Conservation (phyloP, 257 asterid genomes). For the Oldenlandia corymbosa region DNA sequence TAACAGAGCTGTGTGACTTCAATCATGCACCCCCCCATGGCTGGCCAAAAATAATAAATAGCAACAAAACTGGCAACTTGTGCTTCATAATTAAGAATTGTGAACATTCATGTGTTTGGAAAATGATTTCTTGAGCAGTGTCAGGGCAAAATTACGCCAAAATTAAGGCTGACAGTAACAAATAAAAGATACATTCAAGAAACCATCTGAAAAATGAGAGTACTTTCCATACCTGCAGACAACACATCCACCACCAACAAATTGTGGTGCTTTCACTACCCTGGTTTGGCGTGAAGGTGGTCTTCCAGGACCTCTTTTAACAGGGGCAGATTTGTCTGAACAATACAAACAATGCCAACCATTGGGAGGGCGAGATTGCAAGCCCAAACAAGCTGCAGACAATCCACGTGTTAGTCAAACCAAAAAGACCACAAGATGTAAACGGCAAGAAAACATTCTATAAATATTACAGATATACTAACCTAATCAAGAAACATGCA, state of each 20-base stretch:
- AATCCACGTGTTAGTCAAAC: conserved; percentile 9
- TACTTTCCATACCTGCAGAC: conserved; percentile 76
- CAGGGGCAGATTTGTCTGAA: conserved; percentile 55
- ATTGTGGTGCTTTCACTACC: conserved; percentile 84
- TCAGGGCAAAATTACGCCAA: neutral
- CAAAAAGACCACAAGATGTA: conserved; percentile 5
- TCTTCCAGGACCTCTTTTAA: conserved; percentile 55
- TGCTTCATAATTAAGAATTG: neutral
- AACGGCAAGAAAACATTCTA: no score
- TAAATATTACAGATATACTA: no score
- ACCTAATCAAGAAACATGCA: neutral
- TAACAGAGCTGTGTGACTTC: no score
- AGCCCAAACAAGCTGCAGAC: conserved; percentile 82
- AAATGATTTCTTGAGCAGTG: neutral
- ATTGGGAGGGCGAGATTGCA: conserved; percentile 41
- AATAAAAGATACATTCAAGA: neutral
- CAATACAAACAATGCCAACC: conserved; percentile 88
- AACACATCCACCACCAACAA: conserved; percentile 89
- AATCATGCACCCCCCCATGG: no score
- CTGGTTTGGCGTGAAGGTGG: conserved; percentile 70
- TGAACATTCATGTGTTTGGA: neutral
- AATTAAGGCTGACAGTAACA: no score
- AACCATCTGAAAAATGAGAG: neutral
- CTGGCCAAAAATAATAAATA: no score
- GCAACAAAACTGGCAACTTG: neutral